Evolutionary conservation across 345 rosid species (phyloP), one percentile per base, ranked within the genome.

Genomic region (Atalantia buxifolia): DNA sequence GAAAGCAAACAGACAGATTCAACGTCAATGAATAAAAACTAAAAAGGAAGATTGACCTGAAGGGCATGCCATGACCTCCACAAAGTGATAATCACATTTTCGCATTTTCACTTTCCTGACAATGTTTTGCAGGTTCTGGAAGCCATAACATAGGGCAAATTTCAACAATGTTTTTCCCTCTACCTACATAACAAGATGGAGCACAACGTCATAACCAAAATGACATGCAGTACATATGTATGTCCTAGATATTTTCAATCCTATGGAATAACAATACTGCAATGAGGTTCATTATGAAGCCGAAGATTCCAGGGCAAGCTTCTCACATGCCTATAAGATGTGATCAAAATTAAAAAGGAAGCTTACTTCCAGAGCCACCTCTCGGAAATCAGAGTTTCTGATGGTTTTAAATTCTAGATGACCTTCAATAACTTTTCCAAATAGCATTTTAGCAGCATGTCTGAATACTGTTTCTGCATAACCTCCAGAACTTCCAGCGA

Each of bases 21-120:
- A 36, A 70, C 31, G n/a, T 36, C 64, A 18, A 69, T 35, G 10
- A 40, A 31, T 7, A 35, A 36, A 59, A 36, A 2, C 12, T 45
- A 72, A 0, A 28, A 66, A 48, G 65, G 70, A 72, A 62, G 40
- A 25, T 14, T 79, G 38, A 94, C 98, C 99, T 87, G 99, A 82
- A 81, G 99, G 99, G 70, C 98, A 96, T 22, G 98, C 99, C 99
- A 94, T 96, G 80, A 96, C 90, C 91, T 96, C 98, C 80, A 96
- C 98, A 77, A 85, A 96, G 38, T 96, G 94, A 83, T 92, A 96
- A 77, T 94, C 98, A 74, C 98, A 94, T 81, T 85, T 94, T 64
- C 35, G 70, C 53, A 80, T 92, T 85, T 94, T 94, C 50, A 96
- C 83, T 85, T 87, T 96, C 78, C 98, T 85, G 28, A 96, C 98